Base-by-base conservation (phyloP, 805 yeast genomes). In the Cephaloascus fragrans region DNA sequence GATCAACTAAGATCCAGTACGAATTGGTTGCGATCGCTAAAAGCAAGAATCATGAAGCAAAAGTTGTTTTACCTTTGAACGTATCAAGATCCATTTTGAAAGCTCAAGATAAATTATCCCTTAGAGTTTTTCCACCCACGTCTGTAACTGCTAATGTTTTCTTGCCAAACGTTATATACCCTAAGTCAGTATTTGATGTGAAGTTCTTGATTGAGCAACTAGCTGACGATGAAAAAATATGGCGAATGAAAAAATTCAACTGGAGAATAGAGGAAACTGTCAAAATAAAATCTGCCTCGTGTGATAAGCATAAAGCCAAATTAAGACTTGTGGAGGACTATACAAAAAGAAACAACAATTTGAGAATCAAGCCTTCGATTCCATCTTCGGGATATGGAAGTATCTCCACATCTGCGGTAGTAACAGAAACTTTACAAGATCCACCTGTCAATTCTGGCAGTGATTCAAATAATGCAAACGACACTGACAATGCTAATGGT, bases 121-220 rank as follows among this genome's bases (percentile, higher is more conserved):
- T 87, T 31, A 73, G 99, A 44, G 85, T 93, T 1, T 93, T 93
- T 59, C 98, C 98, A 1, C 97, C 99, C 5, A 90, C 97, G 0
- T 84, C 83, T 34, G 80, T 93, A 29, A 80, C 87, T 3, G 94
- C 96, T 4, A 76, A 83, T 19, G 93, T 95, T 6, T 83, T 80
- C 14, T 64, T 93, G 37, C 98, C 98, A 2, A 83, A 83, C 45
- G 95, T 88, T 14, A 73, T 85, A 26, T 85, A 85, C 56, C 97
- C 97, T 10, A 81, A 84, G 54, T 82, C 96, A 0, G 69, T 81
- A 1, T 86, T 93, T 52, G 83, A 93, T 0, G 69, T 90, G 18
- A 97, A 88, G 52, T 64, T 93, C 51, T 77, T 80, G 47, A 61
- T 93, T 50, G 95, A 87, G 49, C 83, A 87, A 41, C 74, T 84